Percentiles rank a stretch among this genome's conserved stretches.
phyloP scores from a whole-genome alignment of 129 eudicot species.

The Heracleum sosnowskyi region DNA sequence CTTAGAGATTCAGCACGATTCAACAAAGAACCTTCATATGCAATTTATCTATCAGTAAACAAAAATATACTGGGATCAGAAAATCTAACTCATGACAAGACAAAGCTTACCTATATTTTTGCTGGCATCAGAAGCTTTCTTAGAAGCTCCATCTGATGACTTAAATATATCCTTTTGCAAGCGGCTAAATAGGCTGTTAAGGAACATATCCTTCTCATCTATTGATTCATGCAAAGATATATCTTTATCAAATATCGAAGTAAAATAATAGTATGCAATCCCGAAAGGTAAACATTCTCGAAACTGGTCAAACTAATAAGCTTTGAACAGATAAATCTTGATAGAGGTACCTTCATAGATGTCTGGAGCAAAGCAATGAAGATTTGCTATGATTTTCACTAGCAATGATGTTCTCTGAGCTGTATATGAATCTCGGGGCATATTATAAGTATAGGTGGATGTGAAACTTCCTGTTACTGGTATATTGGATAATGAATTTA shows the following conservation, averaged over 20 bases:
- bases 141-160: conserved; percentile 33
- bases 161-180: conserved; percentile 38
- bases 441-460: conserved; percentile 38
- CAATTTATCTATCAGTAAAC: conserved; percentile 23
- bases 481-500: conserved; percentile 32
- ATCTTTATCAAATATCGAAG: background rate
- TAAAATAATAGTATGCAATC: background rate
- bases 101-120: conserved; percentile 60
- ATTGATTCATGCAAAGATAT: conserved; percentile 22
- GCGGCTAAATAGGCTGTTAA: conserved; percentile 53
- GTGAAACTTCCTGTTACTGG: conserved; percentile 14
- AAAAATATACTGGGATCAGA: conserved; percentile 5
- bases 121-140: conserved; percentile 35
- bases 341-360: conserved; percentile 53
- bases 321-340: background rate
- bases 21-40: conserved; percentile 61
- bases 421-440: conserved; percentile 62
- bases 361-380: conserved; percentile 80
- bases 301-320: background rate
- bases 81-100: conserved; percentile 10
- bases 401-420: conserved; percentile 79
- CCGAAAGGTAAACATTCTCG: background rate
- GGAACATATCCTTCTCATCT: conserved; percentile 88
- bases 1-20: conserved; percentile 75
- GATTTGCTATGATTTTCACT: conserved; percentile 90